These are phyloP conservation scores for Trichosporon coremiiforme DNA, from an alignment of 1,284 basidiomycete genomes.

Conservation along the genomic window DNA sequence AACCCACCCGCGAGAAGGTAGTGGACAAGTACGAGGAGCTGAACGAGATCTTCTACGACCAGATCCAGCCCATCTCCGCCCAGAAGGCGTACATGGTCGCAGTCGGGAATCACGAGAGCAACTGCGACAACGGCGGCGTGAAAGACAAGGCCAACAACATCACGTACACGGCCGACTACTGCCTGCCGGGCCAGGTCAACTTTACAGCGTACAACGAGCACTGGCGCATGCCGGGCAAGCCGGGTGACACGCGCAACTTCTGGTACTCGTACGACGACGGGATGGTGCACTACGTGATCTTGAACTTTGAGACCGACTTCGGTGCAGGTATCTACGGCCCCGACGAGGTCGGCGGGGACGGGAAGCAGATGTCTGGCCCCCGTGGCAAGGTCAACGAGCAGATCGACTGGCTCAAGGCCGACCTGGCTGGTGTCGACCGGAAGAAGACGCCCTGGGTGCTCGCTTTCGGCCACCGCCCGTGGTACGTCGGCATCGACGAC, in stretches of 20 bases:
- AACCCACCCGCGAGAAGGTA: slow-evolving; percentile 26
- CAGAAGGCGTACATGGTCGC: slow-evolving; percentile 42
- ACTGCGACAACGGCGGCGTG: slow-evolving; percentile 36
- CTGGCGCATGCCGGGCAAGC: slow-evolving; percentile 45
- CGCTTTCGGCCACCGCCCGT: slow-evolving; percentile 49
- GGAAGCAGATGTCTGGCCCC: slow-evolving; percentile 35
- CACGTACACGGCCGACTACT: slow-evolving; percentile 36
- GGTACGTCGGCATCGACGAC: slow-evolving; percentile 34
- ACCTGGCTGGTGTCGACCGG: slow-evolving; percentile 52
- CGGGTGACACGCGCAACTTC: slow-evolving; percentile 37
- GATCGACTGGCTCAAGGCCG: slow-evolving; percentile 40
- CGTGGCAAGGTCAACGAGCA: slow-evolving; percentile 34
- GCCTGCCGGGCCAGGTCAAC: slow-evolving; percentile 40
- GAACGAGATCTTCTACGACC: slow-evolving; percentile 47
- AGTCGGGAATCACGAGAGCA: slow-evolving; percentile 42
- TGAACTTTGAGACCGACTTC: slow-evolving; percentile 44
- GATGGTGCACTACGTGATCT: slow-evolving; percentile 39
- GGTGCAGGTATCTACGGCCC: slow-evolving; percentile 32
- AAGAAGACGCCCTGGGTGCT: slow-evolving; percentile 55
- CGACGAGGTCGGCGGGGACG: slow-evolving; percentile 36
- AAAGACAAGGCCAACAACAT: slow-evolving; percentile 39
- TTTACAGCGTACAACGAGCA: slow-evolving; percentile 44
- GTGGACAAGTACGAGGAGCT: slow-evolving; percentile 42
- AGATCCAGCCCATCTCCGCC: slow-evolving; percentile 40
- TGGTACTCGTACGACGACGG: slow-evolving; percentile 45